Percentiles rank a stretch among this genome's conserved stretches.
These are phyloP conservation scores for Guadua angustifolia DNA, from an alignment of 176 grass and related monocot genomes.

Conservation along the genomic window DNA sequence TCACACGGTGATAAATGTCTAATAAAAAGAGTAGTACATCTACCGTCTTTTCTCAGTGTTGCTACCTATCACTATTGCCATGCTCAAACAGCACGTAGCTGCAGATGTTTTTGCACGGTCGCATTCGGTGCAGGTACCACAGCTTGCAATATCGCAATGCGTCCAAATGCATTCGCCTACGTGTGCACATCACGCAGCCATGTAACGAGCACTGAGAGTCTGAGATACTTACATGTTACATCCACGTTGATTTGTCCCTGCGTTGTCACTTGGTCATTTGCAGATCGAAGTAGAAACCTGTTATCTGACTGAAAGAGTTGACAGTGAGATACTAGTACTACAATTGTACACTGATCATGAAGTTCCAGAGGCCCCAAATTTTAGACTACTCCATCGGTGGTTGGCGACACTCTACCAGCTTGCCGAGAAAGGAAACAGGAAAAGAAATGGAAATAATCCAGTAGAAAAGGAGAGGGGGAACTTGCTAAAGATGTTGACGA, in stretches of 20 bases:
- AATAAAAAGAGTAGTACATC: neutral
- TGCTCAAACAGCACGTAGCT: neutral
- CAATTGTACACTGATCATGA: neutral
- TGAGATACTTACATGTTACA: too few relatives aligned
- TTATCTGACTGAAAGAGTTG: neutral
- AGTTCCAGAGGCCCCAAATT: neutral
- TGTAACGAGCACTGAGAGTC: neutral
- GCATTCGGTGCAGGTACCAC: neutral
- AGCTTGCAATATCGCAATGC: neutral
- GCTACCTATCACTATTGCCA: neutral
- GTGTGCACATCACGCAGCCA: conserved; percentile 6
- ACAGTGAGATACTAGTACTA: neutral
- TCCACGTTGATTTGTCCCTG: neutral
- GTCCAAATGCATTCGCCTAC: neutral
- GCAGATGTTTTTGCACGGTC: neutral
- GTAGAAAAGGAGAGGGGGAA: neutral
- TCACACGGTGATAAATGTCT: conserved; percentile 10
- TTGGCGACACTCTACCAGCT: conserved; percentile 14
- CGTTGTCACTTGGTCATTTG: neutral
- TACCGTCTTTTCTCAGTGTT: neutral
- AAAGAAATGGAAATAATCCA: conserved; percentile 31
- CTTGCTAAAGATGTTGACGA: conserved; percentile 51
- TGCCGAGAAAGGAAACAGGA: conserved; percentile 40
- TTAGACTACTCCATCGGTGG: conserved; percentile 7
- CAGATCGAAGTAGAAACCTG: conserved; percentile 40